Evolutionary conservation across 805 yeast species (phyloP), one percentile per base, ranked within the genome.

Genomic region (Starmerella lactis-condensi): DNA sequence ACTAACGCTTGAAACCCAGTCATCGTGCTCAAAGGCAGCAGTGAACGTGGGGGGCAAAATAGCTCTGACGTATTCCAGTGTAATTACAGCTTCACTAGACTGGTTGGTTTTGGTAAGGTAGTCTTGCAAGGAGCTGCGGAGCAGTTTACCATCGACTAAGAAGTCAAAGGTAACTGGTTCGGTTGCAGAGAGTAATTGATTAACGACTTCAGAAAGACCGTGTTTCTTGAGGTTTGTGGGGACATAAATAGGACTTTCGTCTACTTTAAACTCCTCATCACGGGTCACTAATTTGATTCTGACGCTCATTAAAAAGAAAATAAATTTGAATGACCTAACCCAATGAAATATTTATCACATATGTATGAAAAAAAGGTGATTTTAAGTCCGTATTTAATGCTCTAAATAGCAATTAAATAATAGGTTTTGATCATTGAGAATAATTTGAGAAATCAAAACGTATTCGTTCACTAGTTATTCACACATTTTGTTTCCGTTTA

Each of bases 131-230:
- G 92, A 71, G 1, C 75, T 64, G 44, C 89, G 72, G 36, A 89
- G 58, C 34, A 89, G 58, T 15, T 72, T 72, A 11, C 93, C 93
- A 47, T 83, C 81, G 32, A 85, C 69, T 38, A 89, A 61, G 54
- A 89, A 89, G 50, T 89, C 96, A 53, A 89, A 85, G 14, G 96
- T 96, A 32, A 81, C 67, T 1, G 89, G 72, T 28, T 58, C 61
- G 12, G 72, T 54, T 6, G 60, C 39, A 6, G 56, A 62, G 30
- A 89, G 60, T 34, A 89, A 62, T 57, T 89, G 95, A 57, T 89
- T 89, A 15, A 89, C 94, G 51, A 89, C 74, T 56, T 89, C 96
- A 4, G 94, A 79, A 24, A 89, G 64, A 34, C 98, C 98, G 51
- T 69, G 83, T 54, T 96, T 68, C 44, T 78, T 82, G 43, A 89